Base-by-base conservation (phyloP, 177 flowering plant species). In the Vitis hybrid region DNA sequence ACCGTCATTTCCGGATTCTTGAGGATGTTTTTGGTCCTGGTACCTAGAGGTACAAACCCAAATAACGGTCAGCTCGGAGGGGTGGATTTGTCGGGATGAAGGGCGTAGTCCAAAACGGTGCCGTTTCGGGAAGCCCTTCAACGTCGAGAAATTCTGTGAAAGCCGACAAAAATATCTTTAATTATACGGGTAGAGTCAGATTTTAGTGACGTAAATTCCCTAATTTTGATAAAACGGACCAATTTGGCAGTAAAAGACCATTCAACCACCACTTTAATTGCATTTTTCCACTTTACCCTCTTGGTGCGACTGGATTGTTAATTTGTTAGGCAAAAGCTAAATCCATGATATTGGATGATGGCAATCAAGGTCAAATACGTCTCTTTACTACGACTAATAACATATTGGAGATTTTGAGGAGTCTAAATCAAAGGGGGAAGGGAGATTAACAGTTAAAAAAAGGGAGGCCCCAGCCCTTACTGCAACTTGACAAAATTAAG, bases 401-500 rank as follows among this genome's bases (percentile, higher is more conserved):
- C 7, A 40, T 40, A 40, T 6, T 40, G 48, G 48, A 30, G 32
- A 30, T 30, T 30, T 30, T 30, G 32, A 30, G 32, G 48, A 40
- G 48, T 40, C 48, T 1, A 40, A 40, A 40, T 40, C 48, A 56
- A 56, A 35, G 7, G 13, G 15, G 32, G 18, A 10, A 48, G 57
- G 4, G 1, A 50, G 10, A 64, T 55, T 4, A 14, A 56, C 1
- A 24, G 13, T 21, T 15, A 10, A 70, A 18, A 54, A 21, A 57
- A 65, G 59, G 58, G 70, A 62, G 66, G 78, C 65, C 71, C 67
- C 59, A 64, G 5, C 40, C 6, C 46, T 56, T 48, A 62, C 63
- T 49, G 66, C 67, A 70, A 70, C 64, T 70, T 75, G 74, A 75
- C 74, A 70, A 66, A 63, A 35, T 68, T 70, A 66, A 75, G 71